Base-by-base conservation (phyloP, 371 early-diverging fungal species). In the Syncephalis plumigaleata region DNA sequence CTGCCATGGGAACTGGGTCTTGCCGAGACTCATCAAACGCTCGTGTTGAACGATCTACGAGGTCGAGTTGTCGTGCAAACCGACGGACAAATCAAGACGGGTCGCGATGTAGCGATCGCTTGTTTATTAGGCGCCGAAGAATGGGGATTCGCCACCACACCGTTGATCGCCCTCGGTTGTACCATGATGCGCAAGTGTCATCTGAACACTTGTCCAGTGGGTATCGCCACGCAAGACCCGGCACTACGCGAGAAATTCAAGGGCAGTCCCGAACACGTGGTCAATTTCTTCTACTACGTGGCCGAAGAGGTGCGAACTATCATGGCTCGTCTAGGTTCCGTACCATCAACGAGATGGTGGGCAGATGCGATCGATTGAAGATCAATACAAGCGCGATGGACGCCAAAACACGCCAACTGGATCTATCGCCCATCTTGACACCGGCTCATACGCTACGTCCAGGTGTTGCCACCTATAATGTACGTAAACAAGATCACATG, bases 71-170 rank as follows among this genome's bases (percentile, higher is more conserved):
- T 87, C 36, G 75, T 96, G 44, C 96, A 96, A 65, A 91, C 92
- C 2, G 96, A 96, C 65, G 96, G 96, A 37, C 93, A 93, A 65
- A 80, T 96, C 63, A 89, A 87, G 67, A 96, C 94, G 9, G 96
- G 91, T 36, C 82, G 88, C 42, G 96, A 96, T 66, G 87, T 93
- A 20, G 90, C 87, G 9, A 72, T 93, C 56, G 91, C 94, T 7
- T 88, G 91, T 64, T 68, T 96, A 61, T 73, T 96, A 21, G 96
- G 96, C 55, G 96, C 94, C 46, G 93, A 96, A 63, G 96, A 96
- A 71, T 93, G 89, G 83, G 94, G 96, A 23, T 96, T 96, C 57
- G 94, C 94, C 42, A 96, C 94, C 3, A 84, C 92, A 3, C 96
- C 96, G 31, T 69, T 96, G 53, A 92, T 96, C 55, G 90, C 92